Conservation (phyloP, 2,329 filamentous ascomycete species). For the Aureobasidium sp. region DNA sequence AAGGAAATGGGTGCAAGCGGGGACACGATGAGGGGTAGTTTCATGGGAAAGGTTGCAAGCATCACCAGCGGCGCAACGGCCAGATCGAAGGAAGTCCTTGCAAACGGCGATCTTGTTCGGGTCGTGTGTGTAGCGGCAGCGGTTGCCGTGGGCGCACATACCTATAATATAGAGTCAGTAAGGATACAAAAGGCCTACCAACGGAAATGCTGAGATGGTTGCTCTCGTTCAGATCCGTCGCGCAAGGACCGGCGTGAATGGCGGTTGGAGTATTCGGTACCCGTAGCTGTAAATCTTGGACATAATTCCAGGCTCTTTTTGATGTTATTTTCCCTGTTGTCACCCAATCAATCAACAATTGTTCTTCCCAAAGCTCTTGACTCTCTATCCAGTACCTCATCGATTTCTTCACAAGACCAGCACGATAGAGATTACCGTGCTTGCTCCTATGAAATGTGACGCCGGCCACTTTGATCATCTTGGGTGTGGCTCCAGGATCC, state of each 20-base stretch:
- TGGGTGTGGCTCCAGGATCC: conserved; percentile 53
- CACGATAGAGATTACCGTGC: conserved; percentile 73
- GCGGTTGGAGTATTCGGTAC: conserved; percentile 33
- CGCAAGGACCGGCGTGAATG: conserved; percentile 1
- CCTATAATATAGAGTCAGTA: conserved; percentile 44
- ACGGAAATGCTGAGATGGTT: conserved; percentile 8
- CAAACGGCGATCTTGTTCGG: conserved; percentile 80
- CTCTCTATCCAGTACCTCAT: neutral
- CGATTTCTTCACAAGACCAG: conserved; percentile 59
- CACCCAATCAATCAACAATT: conserved; percentile 5
- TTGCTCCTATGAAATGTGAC: conserved; percentile 81
- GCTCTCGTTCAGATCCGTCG: conserved; percentile 9
- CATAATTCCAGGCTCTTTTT: conserved; percentile 68
- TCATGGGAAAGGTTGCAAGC: conserved; percentile 89
- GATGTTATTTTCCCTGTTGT: conserved; percentile 27
- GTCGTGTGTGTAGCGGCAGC: conserved; percentile 77
- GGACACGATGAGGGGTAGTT: conserved; percentile 70
- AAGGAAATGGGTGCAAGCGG: conserved; percentile 82
- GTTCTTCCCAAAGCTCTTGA: neutral
- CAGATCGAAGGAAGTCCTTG: conserved; percentile 75
- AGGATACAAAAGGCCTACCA: conserved; percentile 8
- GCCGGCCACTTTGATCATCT: conserved; percentile 62
- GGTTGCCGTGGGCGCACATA: conserved; percentile 72
- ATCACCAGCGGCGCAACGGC: conserved; percentile 66
- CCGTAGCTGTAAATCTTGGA: conserved; percentile 48